Conservation (phyloP, 768 basidiomycete genomes). For the Hemileccinum impolitum region DNA sequence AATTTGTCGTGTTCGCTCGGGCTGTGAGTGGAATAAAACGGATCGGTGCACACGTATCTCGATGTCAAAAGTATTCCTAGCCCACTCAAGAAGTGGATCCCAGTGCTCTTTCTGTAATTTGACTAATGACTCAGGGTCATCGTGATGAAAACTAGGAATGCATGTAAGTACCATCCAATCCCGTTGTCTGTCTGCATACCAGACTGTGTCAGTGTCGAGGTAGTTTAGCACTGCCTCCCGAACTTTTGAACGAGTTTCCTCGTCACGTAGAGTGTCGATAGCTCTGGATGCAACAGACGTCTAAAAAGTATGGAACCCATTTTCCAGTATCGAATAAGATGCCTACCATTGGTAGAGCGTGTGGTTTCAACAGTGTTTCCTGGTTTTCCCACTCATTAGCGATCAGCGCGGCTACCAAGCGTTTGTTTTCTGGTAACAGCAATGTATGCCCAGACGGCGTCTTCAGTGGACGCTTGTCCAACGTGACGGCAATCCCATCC, state of each 20-base stretch:
- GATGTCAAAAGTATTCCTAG: conserved; percentile 58
- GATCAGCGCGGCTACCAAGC: conserved; percentile 76
- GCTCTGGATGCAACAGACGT: conserved; percentile 91
- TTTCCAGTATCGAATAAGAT: background rate
- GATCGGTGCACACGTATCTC: conserved; percentile 69
- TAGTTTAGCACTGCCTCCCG: conserved; percentile 72
- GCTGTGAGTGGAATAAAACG: conserved; percentile 66
- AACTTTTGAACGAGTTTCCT: conserved; percentile 56
- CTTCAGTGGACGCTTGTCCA: conserved; percentile 83
- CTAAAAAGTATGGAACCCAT: conserved; percentile 39
- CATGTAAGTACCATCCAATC: conserved; percentile 1
- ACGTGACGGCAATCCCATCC: conserved; percentile 56
- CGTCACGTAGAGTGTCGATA: conserved; percentile 70
- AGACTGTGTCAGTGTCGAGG: conserved; percentile 92
- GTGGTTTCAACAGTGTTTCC: conserved; percentile 77
- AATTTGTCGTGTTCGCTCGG: conserved; percentile 60
- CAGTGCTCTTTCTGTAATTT: conserved; percentile 79
- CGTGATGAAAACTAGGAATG: conserved; percentile 69
- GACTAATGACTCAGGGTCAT: conserved; percentile 72
- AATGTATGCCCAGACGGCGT: conserved; percentile 83
- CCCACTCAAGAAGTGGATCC: conserved; percentile 86
- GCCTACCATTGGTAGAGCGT: conserved; percentile 85
- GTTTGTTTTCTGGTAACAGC: conserved; percentile 64
- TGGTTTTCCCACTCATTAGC: conserved; percentile 98
- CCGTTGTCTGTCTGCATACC: conserved; percentile 42